phyloP scores from a whole-genome alignment of 2,329 filamentous ascomycete species.

The Penicillium sp. region DNA sequence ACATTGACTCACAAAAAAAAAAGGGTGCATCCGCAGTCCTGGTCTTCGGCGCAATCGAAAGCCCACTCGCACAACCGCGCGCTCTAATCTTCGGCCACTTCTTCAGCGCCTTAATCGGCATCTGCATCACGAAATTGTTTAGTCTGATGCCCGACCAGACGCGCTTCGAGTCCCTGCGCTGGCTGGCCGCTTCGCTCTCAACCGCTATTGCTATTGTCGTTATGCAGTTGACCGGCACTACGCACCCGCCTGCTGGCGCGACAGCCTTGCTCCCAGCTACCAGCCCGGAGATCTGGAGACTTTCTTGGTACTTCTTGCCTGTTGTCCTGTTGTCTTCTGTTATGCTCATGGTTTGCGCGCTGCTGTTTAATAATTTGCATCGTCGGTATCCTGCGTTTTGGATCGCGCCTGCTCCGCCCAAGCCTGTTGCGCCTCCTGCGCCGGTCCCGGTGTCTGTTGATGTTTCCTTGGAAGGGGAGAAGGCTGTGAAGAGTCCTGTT shows the following conservation, averaged over 20 bases:
- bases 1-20: neutral
- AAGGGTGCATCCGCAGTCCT: constrained; percentile 30
- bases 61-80: constrained; percentile 27
- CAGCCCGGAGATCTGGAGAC: constrained; percentile 20
- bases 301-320: constrained; percentile 29
- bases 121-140: constrained; percentile 28
- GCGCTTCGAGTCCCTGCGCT: constrained; percentile 24
- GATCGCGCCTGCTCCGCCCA: constrained; percentile 19
- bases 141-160: constrained; percentile 26
- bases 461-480: neutral
- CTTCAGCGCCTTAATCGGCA: constrained; percentile 25
- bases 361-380: constrained; percentile 28
- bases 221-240: constrained; percentile 29
- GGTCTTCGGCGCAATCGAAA: constrained; percentile 27
- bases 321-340: constrained; percentile 25
- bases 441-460: neutral
- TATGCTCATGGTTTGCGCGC: constrained; percentile 22
- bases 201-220: constrained; percentile 23
- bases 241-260: constrained; percentile 30
- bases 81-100: constrained; percentile 30
- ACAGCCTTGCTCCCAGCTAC: constrained; percentile 28
- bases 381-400: constrained; percentile 28
- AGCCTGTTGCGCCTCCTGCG: constrained; percentile 6
- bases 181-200: constrained; percentile 28
- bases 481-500: neutral